Conservation (phyloP, 2,329 filamentous ascomycete genomes). For the Ophiostoma pallidulum region DNA sequence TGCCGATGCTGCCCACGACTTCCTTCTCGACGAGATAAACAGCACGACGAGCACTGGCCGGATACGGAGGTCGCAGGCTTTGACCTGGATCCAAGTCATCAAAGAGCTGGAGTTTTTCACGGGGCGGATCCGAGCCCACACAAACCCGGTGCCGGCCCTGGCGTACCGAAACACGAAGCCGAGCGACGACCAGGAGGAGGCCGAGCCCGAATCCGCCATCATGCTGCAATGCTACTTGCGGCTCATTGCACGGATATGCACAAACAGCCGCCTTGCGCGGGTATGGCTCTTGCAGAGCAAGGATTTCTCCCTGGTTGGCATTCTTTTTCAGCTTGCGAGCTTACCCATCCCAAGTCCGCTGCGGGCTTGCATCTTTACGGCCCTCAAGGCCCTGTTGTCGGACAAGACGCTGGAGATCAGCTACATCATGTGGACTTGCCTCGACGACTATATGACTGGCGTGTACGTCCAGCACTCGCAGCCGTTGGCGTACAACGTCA, state of each 20-base stretch:
- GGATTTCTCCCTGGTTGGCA: conserved; percentile 58
- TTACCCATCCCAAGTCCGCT: conserved; percentile 67
- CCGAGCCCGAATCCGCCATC: conserved; percentile 84
- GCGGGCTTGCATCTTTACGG: conserved; percentile 73
- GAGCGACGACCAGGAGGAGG: conserved; percentile 59
- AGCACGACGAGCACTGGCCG: conserved; percentile 55
- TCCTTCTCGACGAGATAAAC: conserved; percentile 76
- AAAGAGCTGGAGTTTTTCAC: conserved; percentile 81
- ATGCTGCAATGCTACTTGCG: conserved; percentile 94
- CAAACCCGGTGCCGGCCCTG: conserved; percentile 43
- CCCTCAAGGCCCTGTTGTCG: conserved; percentile 64
- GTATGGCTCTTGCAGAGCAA: conserved; percentile 57
- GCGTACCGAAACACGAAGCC: conserved; percentile 51
- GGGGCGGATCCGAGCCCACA: conserved; percentile 64
- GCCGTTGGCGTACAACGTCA: conserved; percentile 22
- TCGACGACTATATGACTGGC: conserved; percentile 73
- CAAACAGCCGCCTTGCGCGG: conserved; percentile 62
- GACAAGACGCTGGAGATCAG: conserved; percentile 61
- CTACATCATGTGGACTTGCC: conserved; percentile 65
- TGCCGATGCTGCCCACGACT: conserved; percentile 76
- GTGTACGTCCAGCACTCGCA: conserved; percentile 32
- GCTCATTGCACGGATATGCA: conserved; percentile 71
- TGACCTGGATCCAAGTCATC: conserved; percentile 91
- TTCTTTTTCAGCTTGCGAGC: conserved; percentile 70
- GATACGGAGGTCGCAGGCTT: conserved; percentile 69